Evolutionary conservation across 2,329 filamentous ascomycete species (phyloP), one percentile per base, ranked within the genome.

Genomic region (Apiospora marii): DNA sequence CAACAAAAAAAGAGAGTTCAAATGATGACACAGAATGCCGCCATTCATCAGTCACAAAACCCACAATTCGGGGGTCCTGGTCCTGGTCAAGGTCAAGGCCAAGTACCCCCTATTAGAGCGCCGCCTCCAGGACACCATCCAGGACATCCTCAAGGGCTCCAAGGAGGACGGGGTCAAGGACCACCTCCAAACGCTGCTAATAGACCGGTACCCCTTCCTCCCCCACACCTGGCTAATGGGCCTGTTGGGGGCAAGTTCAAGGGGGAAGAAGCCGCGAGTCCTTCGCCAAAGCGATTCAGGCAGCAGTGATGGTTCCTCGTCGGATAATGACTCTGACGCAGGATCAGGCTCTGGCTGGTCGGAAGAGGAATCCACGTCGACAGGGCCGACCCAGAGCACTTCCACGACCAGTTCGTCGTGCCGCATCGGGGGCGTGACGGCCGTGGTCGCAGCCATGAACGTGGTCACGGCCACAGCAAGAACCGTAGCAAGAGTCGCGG

Each of bases 1-100:
- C 69, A 76, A 27, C 71, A 72, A 3, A 77, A 72, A 49, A 76
- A 64, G 67, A 73, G 58, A 43, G 19, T 27, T 43, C 48, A 24
- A 30, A 51, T 43, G 37, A 58, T 61, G 43, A 69, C 51, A 49
- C 71, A 58, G 46, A 41, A 41, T 58, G 70, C 41, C 69, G 72
- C 12, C 3, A 14, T 41, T 8, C 34, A 34, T n/a, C 58, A 64
- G 5, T 19, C 0, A 13, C 58, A 41, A 41, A 30, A 64, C 19
- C 58, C 58, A 41, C 58, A 30, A 14, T 2, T 22, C 22, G 58
- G 58, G 19, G 22, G 3, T 19, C 53, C 30, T 16, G 22, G 3
- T 19, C 53, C 30, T 16, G 30, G 14, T 6, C 34, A 41, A 41
- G 37, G 1, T 41, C 37, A 41, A 10, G 37, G 37, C 37, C 8